Conservation (phyloP, 1,284 basidiomycete species). For the Cryptococcus sp. region DNA sequence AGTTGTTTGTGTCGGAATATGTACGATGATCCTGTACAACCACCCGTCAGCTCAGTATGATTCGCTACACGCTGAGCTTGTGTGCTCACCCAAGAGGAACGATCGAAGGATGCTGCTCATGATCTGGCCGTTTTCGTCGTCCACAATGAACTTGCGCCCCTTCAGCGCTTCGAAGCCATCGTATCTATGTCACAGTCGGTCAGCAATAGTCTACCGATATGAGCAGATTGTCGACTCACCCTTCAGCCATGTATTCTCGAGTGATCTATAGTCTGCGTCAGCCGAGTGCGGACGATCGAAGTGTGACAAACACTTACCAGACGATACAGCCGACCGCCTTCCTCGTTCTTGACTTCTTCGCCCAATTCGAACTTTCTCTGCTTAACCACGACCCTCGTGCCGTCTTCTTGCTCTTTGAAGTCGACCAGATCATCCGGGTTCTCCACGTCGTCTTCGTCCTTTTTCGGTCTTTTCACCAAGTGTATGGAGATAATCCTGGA, state of each 20-base stretch:
- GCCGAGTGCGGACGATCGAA: neutral
- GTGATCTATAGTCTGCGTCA: conserved; percentile 43
- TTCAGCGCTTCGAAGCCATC: conserved; percentile 78
- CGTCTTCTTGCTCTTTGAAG: conserved; percentile 50
- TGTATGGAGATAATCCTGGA: conserved; percentile 72
- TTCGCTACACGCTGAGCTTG: neutral
- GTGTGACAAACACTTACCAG: conserved; percentile 59
- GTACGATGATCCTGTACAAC: conserved; percentile 46
- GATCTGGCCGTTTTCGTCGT: conserved; percentile 80
- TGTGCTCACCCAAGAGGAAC: conserved; percentile 73
- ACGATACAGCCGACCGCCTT: conserved; percentile 66
- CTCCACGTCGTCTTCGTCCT: conserved; percentile 52
- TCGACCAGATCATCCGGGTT: conserved; percentile 42
- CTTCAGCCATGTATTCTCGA: conserved; percentile 53
- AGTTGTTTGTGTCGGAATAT: conserved; percentile 54
- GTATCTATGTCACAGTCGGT: conserved; percentile 50
- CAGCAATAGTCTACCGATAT: neutral
- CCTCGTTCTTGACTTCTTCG: conserved; percentile 61
- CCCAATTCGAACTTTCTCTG: conserved; percentile 48
- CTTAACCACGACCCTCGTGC: conserved; percentile 54
- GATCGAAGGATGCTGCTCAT: conserved; percentile 80
- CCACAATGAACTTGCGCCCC: conserved; percentile 70
- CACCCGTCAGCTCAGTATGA: neutral
- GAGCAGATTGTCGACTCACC: conserved; percentile 53
- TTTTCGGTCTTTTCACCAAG: conserved; percentile 56